Conservation (phyloP, 306 rosid genomes). For the Lathyrus oleraceus region DNA sequence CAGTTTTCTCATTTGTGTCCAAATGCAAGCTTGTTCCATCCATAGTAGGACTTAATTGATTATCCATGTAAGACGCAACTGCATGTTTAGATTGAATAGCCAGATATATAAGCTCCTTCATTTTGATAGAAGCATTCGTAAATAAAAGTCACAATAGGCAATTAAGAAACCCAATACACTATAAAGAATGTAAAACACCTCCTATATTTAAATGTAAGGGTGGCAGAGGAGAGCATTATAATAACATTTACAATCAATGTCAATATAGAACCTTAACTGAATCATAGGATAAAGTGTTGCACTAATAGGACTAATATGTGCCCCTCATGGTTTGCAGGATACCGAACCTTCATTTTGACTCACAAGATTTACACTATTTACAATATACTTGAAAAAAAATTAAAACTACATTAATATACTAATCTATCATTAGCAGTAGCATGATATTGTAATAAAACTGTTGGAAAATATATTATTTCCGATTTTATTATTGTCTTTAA, state of each 20-base stretch:
- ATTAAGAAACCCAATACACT: neutral
- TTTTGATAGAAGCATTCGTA: constrained; percentile 20
- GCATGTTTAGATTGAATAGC: constrained; percentile 7
- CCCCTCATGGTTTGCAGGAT: neutral
- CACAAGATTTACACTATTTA: neutral
- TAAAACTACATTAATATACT: neutral
- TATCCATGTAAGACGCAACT: neutral
- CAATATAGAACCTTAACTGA: constrained; percentile 16
- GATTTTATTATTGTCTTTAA: no score
- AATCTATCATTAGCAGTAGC: neutral
- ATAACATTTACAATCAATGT: neutral
- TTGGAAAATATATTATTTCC: no score
- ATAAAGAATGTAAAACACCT: constrained; percentile 3
- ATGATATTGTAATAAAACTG: neutral
- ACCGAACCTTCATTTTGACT: constrained; percentile 6
- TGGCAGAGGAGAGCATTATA: neutral
- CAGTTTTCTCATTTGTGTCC: neutral
- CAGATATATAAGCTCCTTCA: neutral
- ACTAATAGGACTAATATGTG: neutral
- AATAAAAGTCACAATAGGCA: constrained; percentile 11
- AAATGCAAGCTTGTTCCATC: constrained; percentile 4
- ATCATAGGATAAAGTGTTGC: neutral
- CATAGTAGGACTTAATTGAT: constrained; percentile 18
- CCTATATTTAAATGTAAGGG: neutral
- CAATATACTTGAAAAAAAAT: constrained; percentile 1